phyloP scores from a whole-genome alignment of 495 filamentous ascomycete genomes.

The Tuber melanosporum region DNA sequence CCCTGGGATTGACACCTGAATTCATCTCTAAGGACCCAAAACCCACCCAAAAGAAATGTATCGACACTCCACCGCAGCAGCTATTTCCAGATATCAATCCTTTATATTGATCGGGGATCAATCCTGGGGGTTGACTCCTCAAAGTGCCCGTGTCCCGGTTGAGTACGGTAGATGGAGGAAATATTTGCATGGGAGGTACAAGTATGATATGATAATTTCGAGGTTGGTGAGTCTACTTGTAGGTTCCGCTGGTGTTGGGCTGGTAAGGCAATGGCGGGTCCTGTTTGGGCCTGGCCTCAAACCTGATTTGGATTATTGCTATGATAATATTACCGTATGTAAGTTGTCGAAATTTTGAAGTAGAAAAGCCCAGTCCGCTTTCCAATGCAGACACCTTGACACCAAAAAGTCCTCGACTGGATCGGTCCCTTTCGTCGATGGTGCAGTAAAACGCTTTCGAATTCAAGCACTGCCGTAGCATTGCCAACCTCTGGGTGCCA shows the following conservation, averaged over 20 bases:
- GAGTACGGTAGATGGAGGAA: neutral
- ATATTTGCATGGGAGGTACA: neutral
- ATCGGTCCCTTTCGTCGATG: no score
- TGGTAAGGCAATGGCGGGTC: neutral
- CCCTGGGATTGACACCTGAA: no score
- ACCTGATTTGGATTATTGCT: neutral
- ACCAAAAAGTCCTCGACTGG: no score
- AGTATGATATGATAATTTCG: no score
- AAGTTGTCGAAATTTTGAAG: neutral
- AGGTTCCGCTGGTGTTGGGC: no score
- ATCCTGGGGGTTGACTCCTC: neutral
- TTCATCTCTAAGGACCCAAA: neutral
- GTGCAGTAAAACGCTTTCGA: no score
- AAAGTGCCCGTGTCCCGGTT: neutral
- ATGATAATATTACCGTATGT: no score
- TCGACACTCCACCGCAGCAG: neutral
- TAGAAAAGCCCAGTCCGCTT: neutral
- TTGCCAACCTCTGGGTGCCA: no score
- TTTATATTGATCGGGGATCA: neutral
- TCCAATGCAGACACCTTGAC: neutral
- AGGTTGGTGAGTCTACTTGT: neutral
- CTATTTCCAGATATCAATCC: neutral
- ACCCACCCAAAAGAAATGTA: neutral
- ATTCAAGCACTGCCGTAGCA: no score
- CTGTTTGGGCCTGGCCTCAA: neutral